phyloP scores from a whole-genome alignment of 768 basidiomycete genomes.

The Suillus tomentosus region DNA sequence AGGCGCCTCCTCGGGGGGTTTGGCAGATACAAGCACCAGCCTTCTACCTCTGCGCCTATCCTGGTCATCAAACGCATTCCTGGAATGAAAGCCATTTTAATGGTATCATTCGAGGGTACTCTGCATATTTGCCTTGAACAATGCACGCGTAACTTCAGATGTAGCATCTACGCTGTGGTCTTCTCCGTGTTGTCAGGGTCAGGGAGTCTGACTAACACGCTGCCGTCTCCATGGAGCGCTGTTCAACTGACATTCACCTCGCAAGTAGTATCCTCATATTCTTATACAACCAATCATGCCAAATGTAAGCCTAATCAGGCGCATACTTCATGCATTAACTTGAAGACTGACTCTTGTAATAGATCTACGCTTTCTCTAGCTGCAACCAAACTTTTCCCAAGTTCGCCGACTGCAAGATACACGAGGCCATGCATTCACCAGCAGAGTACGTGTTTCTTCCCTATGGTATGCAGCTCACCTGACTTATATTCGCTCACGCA shows the following conservation, averaged over 20 bases:
- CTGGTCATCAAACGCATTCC: background rate
- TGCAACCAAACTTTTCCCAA: constrained; percentile 22
- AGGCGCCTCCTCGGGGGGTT: background rate
- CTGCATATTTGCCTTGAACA: background rate
- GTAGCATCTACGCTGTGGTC: background rate
- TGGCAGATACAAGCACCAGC: background rate
- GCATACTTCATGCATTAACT: background rate
- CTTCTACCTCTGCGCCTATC: background rate
- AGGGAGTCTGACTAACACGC: background rate
- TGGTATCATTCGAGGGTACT: background rate
- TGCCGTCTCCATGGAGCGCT: background rate
- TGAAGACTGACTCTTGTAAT: background rate
- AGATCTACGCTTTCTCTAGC: constrained; percentile 19
- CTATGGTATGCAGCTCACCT: no score
- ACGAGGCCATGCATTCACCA: no score
- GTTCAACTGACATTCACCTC: background rate
- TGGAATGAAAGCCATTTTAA: background rate
- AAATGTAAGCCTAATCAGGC: background rate
- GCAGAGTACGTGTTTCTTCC: no score
- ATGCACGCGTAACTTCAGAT: background rate
- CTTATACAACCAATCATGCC: background rate
- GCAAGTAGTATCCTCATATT: background rate
- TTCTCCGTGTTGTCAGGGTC: background rate
- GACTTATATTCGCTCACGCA: no score
- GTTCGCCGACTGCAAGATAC: background rate